Conservation (phyloP, 352 stramenopile genomes). For the Phytophthora quininea region DNA sequence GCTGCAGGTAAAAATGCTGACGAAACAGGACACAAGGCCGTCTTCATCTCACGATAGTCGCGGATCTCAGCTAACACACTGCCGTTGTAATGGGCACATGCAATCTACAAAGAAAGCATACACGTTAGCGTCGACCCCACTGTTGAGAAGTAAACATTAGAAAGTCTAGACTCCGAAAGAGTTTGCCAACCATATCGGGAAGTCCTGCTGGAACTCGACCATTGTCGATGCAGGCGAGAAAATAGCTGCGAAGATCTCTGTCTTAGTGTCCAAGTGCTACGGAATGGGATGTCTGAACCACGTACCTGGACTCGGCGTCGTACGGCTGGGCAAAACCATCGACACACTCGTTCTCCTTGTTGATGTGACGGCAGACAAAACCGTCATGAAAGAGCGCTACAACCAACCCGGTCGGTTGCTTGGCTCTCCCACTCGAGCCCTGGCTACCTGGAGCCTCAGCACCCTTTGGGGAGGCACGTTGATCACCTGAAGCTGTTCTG, state of each 20-base stretch:
- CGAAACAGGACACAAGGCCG: conserved; percentile 39
- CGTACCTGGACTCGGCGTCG: conserved; percentile 66
- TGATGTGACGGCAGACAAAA: conserved; percentile 73
- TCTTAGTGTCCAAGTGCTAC: conserved; percentile 14
- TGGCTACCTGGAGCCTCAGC: neutral
- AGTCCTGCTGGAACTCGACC: conserved; percentile 62
- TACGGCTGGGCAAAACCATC: conserved; percentile 79
- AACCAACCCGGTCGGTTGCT: conserved; percentile 37
- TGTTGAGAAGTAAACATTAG: too few relatives aligned
- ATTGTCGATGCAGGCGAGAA: conserved; percentile 61
- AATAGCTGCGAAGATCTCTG: conserved; percentile 53
- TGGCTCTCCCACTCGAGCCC: neutral
- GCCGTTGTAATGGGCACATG: conserved; percentile 24
- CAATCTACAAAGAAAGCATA: conserved; percentile 31
- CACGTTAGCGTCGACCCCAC: neutral
- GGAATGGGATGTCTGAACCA: conserved; percentile 10
- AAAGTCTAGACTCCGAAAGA: neutral
- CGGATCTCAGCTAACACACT: conserved; percentile 42
- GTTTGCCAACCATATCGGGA: conserved; percentile 51
- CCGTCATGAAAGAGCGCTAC: conserved; percentile 68
- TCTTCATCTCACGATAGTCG: conserved; percentile 38
- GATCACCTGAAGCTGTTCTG: neutral
- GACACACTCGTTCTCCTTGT: conserved; percentile 51
- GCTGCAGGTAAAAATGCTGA: conserved; percentile 34
- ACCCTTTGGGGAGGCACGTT: neutral